phyloP scores from a whole-genome alignment of 169 alveolate genomes.

The Babesia ovis region DNA sequence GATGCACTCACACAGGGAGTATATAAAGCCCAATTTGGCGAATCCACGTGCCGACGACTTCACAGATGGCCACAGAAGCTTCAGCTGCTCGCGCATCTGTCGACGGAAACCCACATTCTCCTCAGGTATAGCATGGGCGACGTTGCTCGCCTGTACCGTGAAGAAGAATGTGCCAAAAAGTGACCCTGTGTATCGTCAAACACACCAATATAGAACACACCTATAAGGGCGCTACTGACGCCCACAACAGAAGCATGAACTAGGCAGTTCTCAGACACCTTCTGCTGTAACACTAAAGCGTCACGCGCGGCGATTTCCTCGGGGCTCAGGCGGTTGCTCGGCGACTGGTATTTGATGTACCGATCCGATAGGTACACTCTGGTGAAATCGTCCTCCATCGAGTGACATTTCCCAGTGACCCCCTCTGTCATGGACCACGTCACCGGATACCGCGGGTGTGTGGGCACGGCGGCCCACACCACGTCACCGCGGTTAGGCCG shows the following conservation, averaged over 20 bases:
- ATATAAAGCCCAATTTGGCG: slow-evolving; percentile 75
- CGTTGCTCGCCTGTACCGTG: slow-evolving; percentile 48
- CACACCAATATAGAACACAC: not conserved
- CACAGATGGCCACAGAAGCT: slow-evolving; percentile 38
- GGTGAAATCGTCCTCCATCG: slow-evolving; percentile 48
- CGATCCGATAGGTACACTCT: slow-evolving; percentile 57
- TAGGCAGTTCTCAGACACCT: slow-evolving; percentile 54
- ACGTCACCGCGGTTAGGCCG: not conserved
- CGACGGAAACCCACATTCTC: slow-evolving; percentile 23
- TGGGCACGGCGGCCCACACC: not conserved
- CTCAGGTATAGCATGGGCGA: slow-evolving; percentile 21
- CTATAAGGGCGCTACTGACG: slow-evolving; percentile 61
- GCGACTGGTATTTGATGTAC: slow-evolving; percentile 20
- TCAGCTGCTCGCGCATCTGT: slow-evolving; percentile 31
- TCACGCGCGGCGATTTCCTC: slow-evolving; percentile 34
- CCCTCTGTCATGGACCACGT: not conserved
- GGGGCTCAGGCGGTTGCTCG: slow-evolving; percentile 11
- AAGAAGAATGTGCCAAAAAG: slow-evolving; percentile 62
- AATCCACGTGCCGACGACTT: slow-evolving; percentile 50
- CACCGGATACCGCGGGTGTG: slow-evolving; percentile 4
- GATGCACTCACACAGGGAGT: slow-evolving; percentile 75
- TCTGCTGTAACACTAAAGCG: slow-evolving; percentile 41
- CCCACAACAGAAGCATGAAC: slow-evolving; percentile 56
- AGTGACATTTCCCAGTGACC: slow-evolving; percentile 5
- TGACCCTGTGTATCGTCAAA: slow-evolving; percentile 18